phyloP scores from a whole-genome alignment of 805 yeast species.

The Lachancea sp. region DNA sequence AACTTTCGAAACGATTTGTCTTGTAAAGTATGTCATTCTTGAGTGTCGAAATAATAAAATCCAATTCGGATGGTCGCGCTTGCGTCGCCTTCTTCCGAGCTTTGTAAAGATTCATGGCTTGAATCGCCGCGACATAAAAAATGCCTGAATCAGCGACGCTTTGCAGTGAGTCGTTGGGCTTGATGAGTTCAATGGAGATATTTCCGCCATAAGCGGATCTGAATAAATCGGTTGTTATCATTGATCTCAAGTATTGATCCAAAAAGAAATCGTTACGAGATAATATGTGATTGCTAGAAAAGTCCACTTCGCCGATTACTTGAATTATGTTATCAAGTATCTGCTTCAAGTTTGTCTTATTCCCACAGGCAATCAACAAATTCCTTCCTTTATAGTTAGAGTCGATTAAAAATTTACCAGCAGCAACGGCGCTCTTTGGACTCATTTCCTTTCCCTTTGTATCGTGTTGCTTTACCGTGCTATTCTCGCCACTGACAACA shows the following conservation, averaged over 20 bases:
- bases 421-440: constrained; percentile 23
- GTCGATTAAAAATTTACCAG: constrained; percentile 32
- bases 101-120: constrained; percentile 34
- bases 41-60: constrained; percentile 60
- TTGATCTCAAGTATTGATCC: constrained; percentile 42
- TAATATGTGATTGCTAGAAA: constrained; percentile 38
- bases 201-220: constrained; percentile 50
- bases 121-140: constrained; percentile 37
- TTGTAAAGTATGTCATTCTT: constrained; percentile 62
- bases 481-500: constrained; percentile 49
- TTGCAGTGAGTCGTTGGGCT: constrained; percentile 31
- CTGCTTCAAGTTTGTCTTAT: constrained; percentile 59
- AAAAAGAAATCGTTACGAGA: constrained; percentile 42
- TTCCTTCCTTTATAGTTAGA: constrained; percentile 43
- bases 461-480: constrained; percentile 62
- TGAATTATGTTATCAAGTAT: constrained; percentile 67
- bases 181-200: constrained; percentile 25
- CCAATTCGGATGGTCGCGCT: constrained; percentile 75
- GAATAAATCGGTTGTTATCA: constrained; percentile 40
- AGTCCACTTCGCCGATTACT: constrained; percentile 59
- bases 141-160: constrained; percentile 64
- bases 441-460: constrained; percentile 38
- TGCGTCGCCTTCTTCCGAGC: constrained; percentile 71
- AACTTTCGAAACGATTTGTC: constrained; percentile 67
- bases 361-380: constrained; percentile 52